These are phyloP conservation scores for Eremomyces bilateralis DNA, from an alignment of 495 filamentous ascomycete species.

Conservation along the genomic window DNA sequence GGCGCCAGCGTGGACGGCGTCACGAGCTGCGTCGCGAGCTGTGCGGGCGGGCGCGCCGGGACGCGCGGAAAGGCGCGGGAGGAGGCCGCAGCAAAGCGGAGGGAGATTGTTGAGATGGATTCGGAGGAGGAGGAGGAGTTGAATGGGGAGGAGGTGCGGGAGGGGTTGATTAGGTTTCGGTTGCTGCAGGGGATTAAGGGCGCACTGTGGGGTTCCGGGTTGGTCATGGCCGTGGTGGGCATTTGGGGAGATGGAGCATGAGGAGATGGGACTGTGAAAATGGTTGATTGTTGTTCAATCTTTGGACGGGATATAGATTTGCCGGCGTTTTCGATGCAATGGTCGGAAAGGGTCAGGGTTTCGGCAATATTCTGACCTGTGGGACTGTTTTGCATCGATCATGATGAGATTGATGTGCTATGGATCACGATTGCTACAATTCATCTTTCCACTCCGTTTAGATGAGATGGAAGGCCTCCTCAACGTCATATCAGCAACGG, in stretches of 20 bases:
- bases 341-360: too few relatives aligned
- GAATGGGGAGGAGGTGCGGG: slow-evolving; percentile 66
- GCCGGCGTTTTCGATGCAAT: too few relatives aligned
- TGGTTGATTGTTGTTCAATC: too few relatives aligned
- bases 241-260: slow-evolving; percentile 58
- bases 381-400: too few relatives aligned
- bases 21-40: slow-evolving; percentile 20
- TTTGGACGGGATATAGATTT: too few relatives aligned
- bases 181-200: slow-evolving; percentile 36
- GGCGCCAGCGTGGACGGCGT: slow-evolving; percentile 34
- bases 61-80: slow-evolving; percentile 14
- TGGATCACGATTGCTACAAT: too few relatives aligned
- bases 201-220: slow-evolving; percentile 39
- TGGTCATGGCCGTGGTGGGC: slow-evolving; percentile 58
- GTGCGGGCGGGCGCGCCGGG: slow-evolving; percentile 10
- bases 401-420: too few relatives aligned
- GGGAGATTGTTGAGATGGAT: slow-evolving; percentile 1
- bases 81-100: slow-evolving; percentile 19
- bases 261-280: too few relatives aligned
- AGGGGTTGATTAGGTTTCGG: slow-evolving; percentile 43
- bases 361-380: too few relatives aligned
- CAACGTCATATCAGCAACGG: too few relatives aligned
- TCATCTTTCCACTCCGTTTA: too few relatives aligned
- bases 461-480: too few relatives aligned
- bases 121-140: slow-evolving; percentile 20